phyloP scores from a whole-genome alignment of 2,329 filamentous ascomycete species.

The Ophiostoma fasciatum region DNA sequence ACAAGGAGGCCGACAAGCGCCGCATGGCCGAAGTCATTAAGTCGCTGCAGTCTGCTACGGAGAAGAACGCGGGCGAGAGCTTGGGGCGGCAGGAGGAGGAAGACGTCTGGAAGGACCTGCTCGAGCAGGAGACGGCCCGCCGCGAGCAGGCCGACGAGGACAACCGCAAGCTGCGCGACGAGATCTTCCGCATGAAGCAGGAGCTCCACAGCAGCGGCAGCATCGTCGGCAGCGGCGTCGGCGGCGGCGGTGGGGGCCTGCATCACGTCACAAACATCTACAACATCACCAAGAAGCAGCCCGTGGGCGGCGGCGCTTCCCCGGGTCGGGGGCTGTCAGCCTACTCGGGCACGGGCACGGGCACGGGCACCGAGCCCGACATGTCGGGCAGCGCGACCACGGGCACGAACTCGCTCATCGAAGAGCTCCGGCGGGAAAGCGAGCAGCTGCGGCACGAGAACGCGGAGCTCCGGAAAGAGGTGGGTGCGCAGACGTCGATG shows the following conservation, averaged over 20 bases:
- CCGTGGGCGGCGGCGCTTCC: conserved; percentile 32
- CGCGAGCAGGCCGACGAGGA: conserved; percentile 87
- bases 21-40: conserved; percentile 69
- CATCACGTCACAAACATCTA: conserved; percentile 53
- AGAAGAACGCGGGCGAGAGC: conserved; percentile 25
- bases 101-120: conserved; percentile 88
- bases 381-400: conserved; percentile 35
- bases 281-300: conserved; percentile 43
- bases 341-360: conserved; percentile 16
- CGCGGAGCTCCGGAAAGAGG: conserved; percentile 77
- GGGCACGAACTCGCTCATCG: conserved; percentile 51
- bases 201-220: conserved; percentile 28
- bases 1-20: conserved; percentile 72
- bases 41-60: conserved; percentile 43
- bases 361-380: conserved; percentile 23
- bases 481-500: conserved; percentile 95
- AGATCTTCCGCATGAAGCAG: conserved; percentile 59
- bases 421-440: conserved; percentile 55
- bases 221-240: conserved; percentile 7
- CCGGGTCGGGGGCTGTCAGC: too few relatives aligned
- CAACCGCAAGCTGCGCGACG: conserved; percentile 68
- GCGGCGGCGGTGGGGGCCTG: conserved; percentile 17
- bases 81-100: conserved; percentile 45
- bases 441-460: conserved; percentile 83
- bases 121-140: conserved; percentile 80